Base-by-base conservation (phyloP, 1,139 yeast genomes). In the Taiozyma sp. region DNA sequence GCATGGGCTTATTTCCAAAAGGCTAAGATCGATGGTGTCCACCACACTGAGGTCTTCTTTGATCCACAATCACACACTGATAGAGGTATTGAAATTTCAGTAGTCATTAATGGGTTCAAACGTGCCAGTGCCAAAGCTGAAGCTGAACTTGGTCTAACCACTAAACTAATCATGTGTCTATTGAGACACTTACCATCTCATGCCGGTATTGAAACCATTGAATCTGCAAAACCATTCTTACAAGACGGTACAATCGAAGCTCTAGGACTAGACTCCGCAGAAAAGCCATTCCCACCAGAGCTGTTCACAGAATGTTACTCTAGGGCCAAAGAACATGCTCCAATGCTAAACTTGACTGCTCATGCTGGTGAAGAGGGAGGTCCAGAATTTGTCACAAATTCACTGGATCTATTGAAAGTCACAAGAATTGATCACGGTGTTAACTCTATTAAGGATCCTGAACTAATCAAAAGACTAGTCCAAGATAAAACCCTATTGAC, bases 311-410 rank as follows among this genome's bases (percentile, higher is more conserved):
- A 83, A 44, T 82, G 89, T 64, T 87, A 82, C 63, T 61, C 68
- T 13, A 62, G 67, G 22, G 74, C 85, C 10, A 71, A 71, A 48
- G 67, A 70, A 24, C 61, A 70, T 43, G 76, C 71, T 59, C 80
- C 83, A 32, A 63, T 74, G 46, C 75, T 82, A 51, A 77, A 80
- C 43, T 72, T 84, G 49, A 87, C 95, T 39, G 93, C 95, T 2
- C 95, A 87, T 65, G 95, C 93, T 3, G 95, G 95, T 58, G 95
- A 87, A 68, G 95, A 87, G 70, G 95, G 93, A 48, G 88, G 84
- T 56, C 80, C 87, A 44, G 74, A 79, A 16, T 85, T 73, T 57
- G 86, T 87, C 40, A 57, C 69, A 13, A 73, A 74, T 48, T 72
- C 93, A 1, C 68, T 87, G 55, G 81, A 84, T 59, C 56, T 72